Evolutionary conservation across 1,284 basidiomycete species (phyloP), one percentile per base, ranked within the genome.

Genomic region (Exobasidium cylindrosporum): DNA sequence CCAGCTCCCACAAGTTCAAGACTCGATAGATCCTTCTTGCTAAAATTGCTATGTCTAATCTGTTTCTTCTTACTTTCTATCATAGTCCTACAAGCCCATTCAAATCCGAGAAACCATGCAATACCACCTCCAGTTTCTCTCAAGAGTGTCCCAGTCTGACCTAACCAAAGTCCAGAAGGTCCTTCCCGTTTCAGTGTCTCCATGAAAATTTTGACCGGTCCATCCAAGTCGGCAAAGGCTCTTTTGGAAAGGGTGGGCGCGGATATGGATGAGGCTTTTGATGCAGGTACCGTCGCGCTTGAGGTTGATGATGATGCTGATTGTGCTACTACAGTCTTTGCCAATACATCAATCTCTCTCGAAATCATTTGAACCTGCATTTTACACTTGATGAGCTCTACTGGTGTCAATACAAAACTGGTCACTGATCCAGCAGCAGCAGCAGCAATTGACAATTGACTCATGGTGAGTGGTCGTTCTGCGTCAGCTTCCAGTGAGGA

Each of bases 361-460:
- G 78, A 69, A 7, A 72, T 62, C 17, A 55, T 4, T 81, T 94
- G 91, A 2, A 94, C 91, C 83, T 95, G 95, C 91, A 94, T 93
- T 76, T 91, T 89, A 81, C 91, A 94, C 83, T 95, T 95, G 71
- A 95, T 86, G 61, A 92, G 87, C 80, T 95, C 92, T 66, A 94
- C 88, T 1, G 91, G 92, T 1, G 91, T 94, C 87, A 94, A 82
- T 60, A 94, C 84, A 77, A 92, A 89, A 69, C 88, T 90, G 0
- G 91, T 88, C 30, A 88, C 83, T 1, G 87, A 84, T n/a, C 91
- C 92, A 3, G 91, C 89, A 26, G 88, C 88, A 1, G 86, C 90
- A 30, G 87, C 90, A 5, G 92, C 88, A 11, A 92, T 72, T 1
- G 86, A 86, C 6, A 91, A 83, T 74, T 92, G 87, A 0, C 85